phyloP scores from a whole-genome alignment of 2,329 filamentous ascomycete species.

The Berkeleyomyces basicola region DNA sequence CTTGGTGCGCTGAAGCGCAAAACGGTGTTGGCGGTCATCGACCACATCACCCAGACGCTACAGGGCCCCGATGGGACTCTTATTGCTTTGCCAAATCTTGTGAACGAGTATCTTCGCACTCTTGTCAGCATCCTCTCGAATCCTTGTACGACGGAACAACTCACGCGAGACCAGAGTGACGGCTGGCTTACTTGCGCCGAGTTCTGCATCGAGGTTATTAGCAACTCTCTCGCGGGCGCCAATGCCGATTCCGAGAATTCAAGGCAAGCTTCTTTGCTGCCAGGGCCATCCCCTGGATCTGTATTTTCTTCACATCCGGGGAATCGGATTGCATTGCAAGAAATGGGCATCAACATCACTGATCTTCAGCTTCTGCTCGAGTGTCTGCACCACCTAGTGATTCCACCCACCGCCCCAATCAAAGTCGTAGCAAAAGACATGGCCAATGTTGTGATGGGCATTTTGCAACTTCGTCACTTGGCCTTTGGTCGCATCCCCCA shows the following conservation, averaged over 20 bases:
- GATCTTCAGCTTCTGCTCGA: constrained; percentile 37
- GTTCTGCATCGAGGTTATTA: constrained; percentile 54
- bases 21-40: constrained; percentile 61
- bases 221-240: constrained; percentile 28
- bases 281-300: constrained; percentile 21
- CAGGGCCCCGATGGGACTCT: constrained; percentile 43
- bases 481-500: constrained; percentile 50
- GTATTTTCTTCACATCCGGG: constrained; percentile 14
- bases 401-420: constrained; percentile 51
- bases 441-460: constrained; percentile 19
- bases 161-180: constrained; percentile 38
- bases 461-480: constrained; percentile 42
- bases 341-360: constrained; percentile 15
- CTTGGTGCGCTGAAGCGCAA: constrained; percentile 52
- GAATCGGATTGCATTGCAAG: constrained; percentile 6
- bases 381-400: constrained; percentile 47
- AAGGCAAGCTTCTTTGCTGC: constrained; percentile 27
- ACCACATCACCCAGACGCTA: constrained; percentile 66
- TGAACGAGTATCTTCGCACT: constrained; percentile 63
- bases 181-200: constrained; percentile 53
- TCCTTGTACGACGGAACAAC: constrained; percentile 63
- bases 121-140: constrained; percentile 54
- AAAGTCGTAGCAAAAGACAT: neutral
- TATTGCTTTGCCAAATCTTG: constrained; percentile 43
- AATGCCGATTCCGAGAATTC: constrained; percentile 19